Percentiles rank a stretch among this genome's conserved stretches.
Conservation (phyloP, 2,329 filamentous ascomycete species). For the Alternaria infectoria region DNA sequence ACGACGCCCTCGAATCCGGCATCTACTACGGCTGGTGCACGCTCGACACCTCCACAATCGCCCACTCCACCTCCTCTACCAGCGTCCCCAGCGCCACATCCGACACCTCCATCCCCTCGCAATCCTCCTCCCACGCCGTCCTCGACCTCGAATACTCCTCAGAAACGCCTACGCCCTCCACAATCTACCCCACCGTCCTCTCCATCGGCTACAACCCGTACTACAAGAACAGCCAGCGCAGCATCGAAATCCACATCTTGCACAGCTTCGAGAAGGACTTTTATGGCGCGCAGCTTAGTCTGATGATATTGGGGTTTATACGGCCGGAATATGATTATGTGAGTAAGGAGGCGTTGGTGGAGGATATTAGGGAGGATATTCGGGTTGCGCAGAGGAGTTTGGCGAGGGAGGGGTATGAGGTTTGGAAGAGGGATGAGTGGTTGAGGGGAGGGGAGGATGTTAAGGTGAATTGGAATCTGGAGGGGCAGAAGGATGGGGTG, state of each 20-base stretch:
- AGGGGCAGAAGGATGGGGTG: constrained; percentile 15
- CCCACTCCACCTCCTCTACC: not conserved
- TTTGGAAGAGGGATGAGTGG: constrained; percentile 57
- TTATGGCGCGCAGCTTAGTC: constrained; percentile 79
- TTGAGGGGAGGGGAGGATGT: constrained; percentile 27
- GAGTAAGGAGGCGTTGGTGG: constrained; percentile 79
- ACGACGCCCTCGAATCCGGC: constrained; percentile 70
- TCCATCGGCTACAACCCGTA: constrained; percentile 86
- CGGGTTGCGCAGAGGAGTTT: constrained; percentile 79
- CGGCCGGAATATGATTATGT: constrained; percentile 89
- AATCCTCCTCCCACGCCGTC: constrained; percentile 38
- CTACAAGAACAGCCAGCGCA: constrained; percentile 88
- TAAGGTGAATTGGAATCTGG: constrained; percentile 1
- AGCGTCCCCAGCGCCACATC: constrained; percentile 23
- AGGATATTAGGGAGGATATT: constrained; percentile 89
- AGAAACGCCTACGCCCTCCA: constrained; percentile 15
- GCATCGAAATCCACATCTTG: constrained; percentile 89
- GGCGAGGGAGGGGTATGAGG: constrained; percentile 65
- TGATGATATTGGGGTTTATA: constrained; percentile 86
- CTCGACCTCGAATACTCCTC: constrained; percentile 31
- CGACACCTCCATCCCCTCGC: constrained; percentile 15
- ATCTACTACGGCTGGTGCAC: constrained; percentile 95
- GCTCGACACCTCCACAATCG: constrained; percentile 61
- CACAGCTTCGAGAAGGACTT: constrained; percentile 80
- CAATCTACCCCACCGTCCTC: constrained; percentile 42